phyloP scores from a whole-genome alignment of 2,329 filamentous ascomycete genomes.

The Escovopsis weberi region DNA sequence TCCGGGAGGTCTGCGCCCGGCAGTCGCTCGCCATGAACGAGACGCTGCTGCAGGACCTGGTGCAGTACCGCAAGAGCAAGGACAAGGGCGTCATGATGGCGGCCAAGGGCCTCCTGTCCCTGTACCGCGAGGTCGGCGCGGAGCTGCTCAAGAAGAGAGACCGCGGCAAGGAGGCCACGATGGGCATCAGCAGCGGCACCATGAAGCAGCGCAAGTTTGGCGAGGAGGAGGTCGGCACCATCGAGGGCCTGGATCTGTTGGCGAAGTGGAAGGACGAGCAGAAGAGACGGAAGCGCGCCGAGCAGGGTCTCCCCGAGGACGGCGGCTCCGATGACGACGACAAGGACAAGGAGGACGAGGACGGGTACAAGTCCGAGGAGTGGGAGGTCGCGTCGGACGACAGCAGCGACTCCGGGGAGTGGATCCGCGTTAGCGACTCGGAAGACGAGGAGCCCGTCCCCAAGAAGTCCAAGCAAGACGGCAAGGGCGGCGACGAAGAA shows the following conservation, averaged over 20 bases:
- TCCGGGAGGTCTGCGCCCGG: conserved; percentile 81
- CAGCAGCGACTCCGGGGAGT: conserved; percentile 64
- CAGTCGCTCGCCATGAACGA: conserved; percentile 96
- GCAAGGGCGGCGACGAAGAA: conserved; percentile 10
- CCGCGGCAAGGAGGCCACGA: conserved; percentile 78
- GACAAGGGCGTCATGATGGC: conserved; percentile 99
- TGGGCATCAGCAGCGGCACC: conserved; percentile 64
- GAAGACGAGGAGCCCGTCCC: conserved; percentile 50
- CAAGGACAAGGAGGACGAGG: conserved; percentile 41
- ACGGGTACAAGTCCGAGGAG: conserved; percentile 37
- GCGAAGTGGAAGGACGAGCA: conserved; percentile 92
- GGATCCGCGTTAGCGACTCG: conserved; percentile 82
- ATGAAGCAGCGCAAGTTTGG: conserved; percentile 67
- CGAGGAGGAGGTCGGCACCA: conserved; percentile 63
- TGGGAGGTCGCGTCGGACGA: conserved; percentile 49
- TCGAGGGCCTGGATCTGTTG: conserved; percentile 83
- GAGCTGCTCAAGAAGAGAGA: conserved; percentile 82
- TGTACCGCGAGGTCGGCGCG: conserved; percentile 84
- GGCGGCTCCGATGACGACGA: conserved; percentile 43
- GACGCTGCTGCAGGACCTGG: conserved; percentile 85
- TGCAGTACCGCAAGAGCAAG: conserved; percentile 93
- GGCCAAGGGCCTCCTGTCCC: conserved; percentile 73
- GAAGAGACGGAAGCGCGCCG: conserved; percentile 54
- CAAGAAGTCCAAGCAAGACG: conserved; percentile 25
- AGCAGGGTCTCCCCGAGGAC: conserved; percentile 51